Conservation (phyloP, 129 eudicot species). For the Flaveria brownii region DNA sequence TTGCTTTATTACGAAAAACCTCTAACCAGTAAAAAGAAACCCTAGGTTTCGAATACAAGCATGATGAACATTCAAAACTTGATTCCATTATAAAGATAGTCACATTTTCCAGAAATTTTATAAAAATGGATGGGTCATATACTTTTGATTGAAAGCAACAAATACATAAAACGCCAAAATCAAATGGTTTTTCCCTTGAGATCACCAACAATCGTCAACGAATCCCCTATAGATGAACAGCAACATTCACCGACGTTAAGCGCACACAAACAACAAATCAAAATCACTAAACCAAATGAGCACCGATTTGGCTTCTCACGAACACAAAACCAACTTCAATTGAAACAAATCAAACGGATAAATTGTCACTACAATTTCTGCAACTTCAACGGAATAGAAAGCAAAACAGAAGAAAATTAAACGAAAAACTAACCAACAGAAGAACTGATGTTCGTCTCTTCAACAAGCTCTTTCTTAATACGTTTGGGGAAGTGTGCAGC, state of each 20-base stretch:
- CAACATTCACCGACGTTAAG: constrained; percentile 7
- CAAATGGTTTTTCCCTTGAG: not conserved
- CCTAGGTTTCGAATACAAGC: constrained; percentile 24
- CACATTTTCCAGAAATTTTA: constrained; percentile 7
- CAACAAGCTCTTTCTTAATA: constrained; percentile 52
- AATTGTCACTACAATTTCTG: not conserved
- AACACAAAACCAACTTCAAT: not conserved
- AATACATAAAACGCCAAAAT: not conserved
- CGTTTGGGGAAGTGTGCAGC: constrained; percentile 69
- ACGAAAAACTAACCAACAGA: constrained; percentile 56
- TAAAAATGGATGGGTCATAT: not conserved
- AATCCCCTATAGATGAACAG: constrained; percentile 3
- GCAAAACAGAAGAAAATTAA: not conserved
- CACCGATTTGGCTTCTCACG: not conserved
- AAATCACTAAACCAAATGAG: not conserved
- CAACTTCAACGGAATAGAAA: not conserved
- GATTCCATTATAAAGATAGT: not conserved
- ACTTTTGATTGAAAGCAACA: constrained; percentile 1
- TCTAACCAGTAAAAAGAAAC: constrained; percentile 4
- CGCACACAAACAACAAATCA: constrained; percentile 13
- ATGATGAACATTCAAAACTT: not conserved
- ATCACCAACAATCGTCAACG: constrained; percentile 7
- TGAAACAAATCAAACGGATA: not conserved
- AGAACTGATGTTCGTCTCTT: constrained; percentile 49
- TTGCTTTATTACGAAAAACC: not conserved